These are phyloP conservation scores for Lomentospora prolificans DNA, from an alignment of 2,329 filamentous ascomycete species.

Conservation along the genomic window DNA sequence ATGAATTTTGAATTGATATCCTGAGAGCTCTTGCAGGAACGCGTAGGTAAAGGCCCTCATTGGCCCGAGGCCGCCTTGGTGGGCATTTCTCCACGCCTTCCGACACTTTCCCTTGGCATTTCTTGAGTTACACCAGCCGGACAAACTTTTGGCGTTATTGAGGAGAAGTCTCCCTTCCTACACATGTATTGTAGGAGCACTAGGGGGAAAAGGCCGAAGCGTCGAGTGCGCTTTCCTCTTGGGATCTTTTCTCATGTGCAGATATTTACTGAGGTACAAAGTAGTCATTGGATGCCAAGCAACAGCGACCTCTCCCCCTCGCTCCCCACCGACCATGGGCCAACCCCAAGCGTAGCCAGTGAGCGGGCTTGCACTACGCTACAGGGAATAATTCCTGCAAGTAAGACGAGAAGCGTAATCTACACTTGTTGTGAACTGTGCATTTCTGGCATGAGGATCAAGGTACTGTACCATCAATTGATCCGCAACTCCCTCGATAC, in stretches of 20 bases:
- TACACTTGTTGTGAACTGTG: not conserved
- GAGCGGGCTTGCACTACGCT: not conserved
- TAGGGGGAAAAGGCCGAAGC: too few species aligned
- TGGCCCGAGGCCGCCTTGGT: not conserved
- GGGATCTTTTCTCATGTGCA: not conserved
- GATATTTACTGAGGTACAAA: not conserved
- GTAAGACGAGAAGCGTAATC: not conserved
- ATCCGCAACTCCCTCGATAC: too few species aligned
- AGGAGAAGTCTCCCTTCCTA: too few species aligned
- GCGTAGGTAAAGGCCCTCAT: not conserved
- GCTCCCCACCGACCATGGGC: not conserved
- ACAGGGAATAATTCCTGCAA: not conserved
- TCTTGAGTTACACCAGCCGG: not conserved
- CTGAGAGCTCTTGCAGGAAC: slow-evolving; percentile 1
- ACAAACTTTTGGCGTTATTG: slow-evolving; percentile 1
- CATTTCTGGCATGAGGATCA: too few species aligned
- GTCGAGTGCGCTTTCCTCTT: not conserved
- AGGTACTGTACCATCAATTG: too few species aligned
- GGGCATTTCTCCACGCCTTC: not conserved
- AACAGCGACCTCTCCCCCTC: not conserved
- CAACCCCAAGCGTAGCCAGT: not conserved
- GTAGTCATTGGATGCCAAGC: not conserved
- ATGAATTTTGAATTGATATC: slow-evolving; percentile 3
- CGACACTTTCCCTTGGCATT: not conserved
- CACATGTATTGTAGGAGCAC: too few species aligned